Percentiles rank a stretch among this genome's conserved stretches.
phyloP scores from a whole-genome alignment of 148 eudicot species.

The Chenopodium berlandieri region DNA sequence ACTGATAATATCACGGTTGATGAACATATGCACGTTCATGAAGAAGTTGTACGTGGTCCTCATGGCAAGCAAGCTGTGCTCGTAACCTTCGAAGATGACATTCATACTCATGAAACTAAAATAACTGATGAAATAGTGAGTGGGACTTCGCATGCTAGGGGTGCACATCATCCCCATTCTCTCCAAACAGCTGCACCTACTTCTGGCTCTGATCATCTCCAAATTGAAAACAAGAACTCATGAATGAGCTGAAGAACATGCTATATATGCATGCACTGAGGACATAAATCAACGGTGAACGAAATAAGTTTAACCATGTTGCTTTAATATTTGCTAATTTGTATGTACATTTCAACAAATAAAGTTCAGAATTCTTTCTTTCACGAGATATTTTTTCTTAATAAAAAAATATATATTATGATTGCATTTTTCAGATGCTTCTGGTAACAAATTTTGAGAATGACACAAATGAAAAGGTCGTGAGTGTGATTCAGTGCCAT shows the following conservation, averaged over 20 bases:
- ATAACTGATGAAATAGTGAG: constrained; percentile 42
- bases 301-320: not conserved
- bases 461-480: not conserved
- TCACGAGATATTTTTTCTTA: no score
- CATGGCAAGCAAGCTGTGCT: constrained; percentile 55
- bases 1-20: constrained; percentile 51
- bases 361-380: not conserved
- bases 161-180: constrained; percentile 37
- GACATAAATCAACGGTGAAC: not conserved
- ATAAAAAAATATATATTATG: not conserved
- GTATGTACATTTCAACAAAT: constrained; percentile 9
- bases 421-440: constrained; percentile 2
- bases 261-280: not conserved
- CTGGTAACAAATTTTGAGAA: not conserved
- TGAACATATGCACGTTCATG: constrained; percentile 53
- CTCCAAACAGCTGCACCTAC: constrained; percentile 27
- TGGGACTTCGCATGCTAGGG: constrained; percentile 27
- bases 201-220: constrained; percentile 31
- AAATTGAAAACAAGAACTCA: constrained; percentile 19
- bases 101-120: constrained; percentile 54
- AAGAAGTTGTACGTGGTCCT: constrained; percentile 63
- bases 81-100: constrained; percentile 62
- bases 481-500: not conserved
- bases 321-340: not conserved
- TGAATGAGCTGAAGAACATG: not conserved